Percentiles rank a stretch among this genome's conserved stretches.
phyloP scores from a whole-genome alignment of 2,329 filamentous ascomycete genomes.

The Purpureocillium takamizusanense region DNA sequence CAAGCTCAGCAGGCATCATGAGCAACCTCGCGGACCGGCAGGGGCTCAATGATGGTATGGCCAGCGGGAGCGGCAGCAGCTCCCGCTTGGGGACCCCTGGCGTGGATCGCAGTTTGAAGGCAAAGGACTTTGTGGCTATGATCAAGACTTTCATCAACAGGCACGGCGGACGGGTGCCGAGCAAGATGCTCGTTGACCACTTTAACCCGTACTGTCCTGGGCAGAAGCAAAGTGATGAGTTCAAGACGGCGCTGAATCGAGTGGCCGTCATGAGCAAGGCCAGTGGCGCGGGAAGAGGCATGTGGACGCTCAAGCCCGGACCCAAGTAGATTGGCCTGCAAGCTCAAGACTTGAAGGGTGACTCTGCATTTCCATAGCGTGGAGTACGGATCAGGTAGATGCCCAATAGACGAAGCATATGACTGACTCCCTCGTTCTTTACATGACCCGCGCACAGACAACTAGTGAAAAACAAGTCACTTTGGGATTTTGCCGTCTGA shows the following conservation, averaged over 20 bases:
- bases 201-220: slow-evolving; percentile 68
- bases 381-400: background rate
- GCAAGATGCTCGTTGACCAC: slow-evolving; percentile 80
- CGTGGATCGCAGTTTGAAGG: slow-evolving; percentile 30
- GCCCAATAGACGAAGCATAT: background rate
- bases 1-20: slow-evolving; percentile 45
- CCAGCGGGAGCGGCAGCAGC: slow-evolving; percentile 23
- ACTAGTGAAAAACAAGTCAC: slow-evolving; percentile 1
- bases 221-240: slow-evolving; percentile 63
- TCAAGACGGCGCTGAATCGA: slow-evolving; percentile 69
- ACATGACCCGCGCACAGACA: background rate
- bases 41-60: slow-evolving; percentile 27
- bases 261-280: slow-evolving; percentile 64
- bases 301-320: slow-evolving; percentile 40
- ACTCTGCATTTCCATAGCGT: background rate
- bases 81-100: slow-evolving; percentile 38
- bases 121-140: slow-evolving; percentile 57
- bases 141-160: slow-evolving; percentile 72
- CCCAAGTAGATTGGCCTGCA: slow-evolving; percentile 11
- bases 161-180: slow-evolving; percentile 71
- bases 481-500: slow-evolving; percentile 7
- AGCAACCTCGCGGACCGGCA: slow-evolving; percentile 50
- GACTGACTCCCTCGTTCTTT: background rate
- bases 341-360: background rate
- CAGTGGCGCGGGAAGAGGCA: slow-evolving; percentile 41